Percentiles rank a stretch among this genome's conserved stretches.
phyloP scores from a whole-genome alignment of 345 rosid species.

The Sisymbrium altissimum region DNA sequence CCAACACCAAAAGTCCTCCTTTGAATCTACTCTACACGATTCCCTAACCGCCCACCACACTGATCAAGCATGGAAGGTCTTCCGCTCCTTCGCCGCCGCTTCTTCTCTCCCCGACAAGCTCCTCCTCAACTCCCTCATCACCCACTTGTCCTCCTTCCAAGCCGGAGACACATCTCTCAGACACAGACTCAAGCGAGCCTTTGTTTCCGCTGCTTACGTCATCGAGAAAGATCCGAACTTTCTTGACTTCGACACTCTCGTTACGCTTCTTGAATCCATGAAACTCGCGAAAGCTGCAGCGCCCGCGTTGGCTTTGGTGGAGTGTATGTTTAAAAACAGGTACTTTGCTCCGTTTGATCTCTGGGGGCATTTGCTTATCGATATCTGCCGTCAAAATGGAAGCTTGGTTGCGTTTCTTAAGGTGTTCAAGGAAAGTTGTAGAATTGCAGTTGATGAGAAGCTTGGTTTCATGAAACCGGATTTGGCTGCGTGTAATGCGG shows the following conservation, averaged over 20 bases:
- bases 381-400: slow-evolving; percentile 46
- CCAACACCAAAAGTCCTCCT: slow-evolving; percentile 38
- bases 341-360: slow-evolving; percentile 65
- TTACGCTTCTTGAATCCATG: slow-evolving; percentile 58
- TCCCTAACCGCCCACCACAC: slow-evolving; percentile 52
- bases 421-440: slow-evolving; percentile 62
- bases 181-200: slow-evolving; percentile 78
- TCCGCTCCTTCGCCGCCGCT: slow-evolving; percentile 55
- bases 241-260: slow-evolving; percentile 52
- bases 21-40: slow-evolving; percentile 54
- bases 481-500: slow-evolving; percentile 65
- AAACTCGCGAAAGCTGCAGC: slow-evolving; percentile 45
- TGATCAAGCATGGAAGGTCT: slow-evolving; percentile 80
- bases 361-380: slow-evolving; percentile 65
- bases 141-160: slow-evolving; percentile 41
- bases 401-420: slow-evolving; percentile 45
- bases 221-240: slow-evolving; percentile 57
- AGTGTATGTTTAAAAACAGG: slow-evolving; percentile 71
- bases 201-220: slow-evolving; percentile 67
- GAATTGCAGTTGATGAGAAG: slow-evolving; percentile 69
- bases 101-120: slow-evolving; percentile 54
- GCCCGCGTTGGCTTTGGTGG: slow-evolving; percentile 72
- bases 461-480: slow-evolving; percentile 69
- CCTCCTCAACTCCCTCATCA: slow-evolving; percentile 69
- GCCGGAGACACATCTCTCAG: slow-evolving; percentile 33